A percentile compares a stretch with the other conserved stretches of the same genome.
phyloP scores from a whole-genome alignment of 352 stramenopile genomes.

The Phytophthora gonapodyides region DNA sequence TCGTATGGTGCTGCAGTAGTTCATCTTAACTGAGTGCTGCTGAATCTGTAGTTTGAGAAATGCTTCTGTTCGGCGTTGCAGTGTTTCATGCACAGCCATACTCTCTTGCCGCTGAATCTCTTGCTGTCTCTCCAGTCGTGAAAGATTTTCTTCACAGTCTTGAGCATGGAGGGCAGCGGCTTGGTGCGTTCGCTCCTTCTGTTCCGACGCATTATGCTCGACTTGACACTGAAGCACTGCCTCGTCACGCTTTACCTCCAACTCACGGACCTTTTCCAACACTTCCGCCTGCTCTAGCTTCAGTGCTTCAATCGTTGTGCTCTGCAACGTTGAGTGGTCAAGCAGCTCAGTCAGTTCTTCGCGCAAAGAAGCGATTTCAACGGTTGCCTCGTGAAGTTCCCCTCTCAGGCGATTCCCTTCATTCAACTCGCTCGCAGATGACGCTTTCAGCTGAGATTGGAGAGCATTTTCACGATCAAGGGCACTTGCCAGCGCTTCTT shows the following conservation, averaged over 20 bases:
- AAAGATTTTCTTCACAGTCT: neutral
- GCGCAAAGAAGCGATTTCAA: constrained; percentile 27
- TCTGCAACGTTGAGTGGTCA: constrained; percentile 30
- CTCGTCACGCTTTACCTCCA: constrained; percentile 18
- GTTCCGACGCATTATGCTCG: neutral
- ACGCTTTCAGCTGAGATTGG: constrained; percentile 7
- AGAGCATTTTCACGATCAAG: constrained; percentile 20
- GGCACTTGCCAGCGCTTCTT: constrained; percentile 21
- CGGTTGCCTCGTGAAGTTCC: constrained; percentile 26
- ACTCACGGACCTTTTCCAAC: constrained; percentile 2
- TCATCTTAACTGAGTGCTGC: constrained; percentile 21
- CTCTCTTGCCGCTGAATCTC: constrained; percentile 18
- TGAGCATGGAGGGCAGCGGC: constrained; percentile 1
- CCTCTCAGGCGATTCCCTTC: constrained; percentile 27
- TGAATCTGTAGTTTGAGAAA: constrained; percentile 21
- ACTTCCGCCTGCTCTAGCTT: constrained; percentile 11
- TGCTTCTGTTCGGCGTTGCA: constrained; percentile 16
- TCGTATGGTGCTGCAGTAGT: constrained; percentile 17
- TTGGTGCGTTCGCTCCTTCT: constrained; percentile 6
- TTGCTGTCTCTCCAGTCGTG: constrained; percentile 15
- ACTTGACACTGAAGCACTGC: constrained; percentile 7
- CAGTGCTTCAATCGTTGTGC: constrained; percentile 21
- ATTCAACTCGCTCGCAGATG: constrained; percentile 8
- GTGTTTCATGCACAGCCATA: constrained; percentile 18
- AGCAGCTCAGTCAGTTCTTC: constrained; percentile 30